Conservation (phyloP, 2,329 filamentous ascomycete genomes). For the Taxawa tesnikishii region DNA sequence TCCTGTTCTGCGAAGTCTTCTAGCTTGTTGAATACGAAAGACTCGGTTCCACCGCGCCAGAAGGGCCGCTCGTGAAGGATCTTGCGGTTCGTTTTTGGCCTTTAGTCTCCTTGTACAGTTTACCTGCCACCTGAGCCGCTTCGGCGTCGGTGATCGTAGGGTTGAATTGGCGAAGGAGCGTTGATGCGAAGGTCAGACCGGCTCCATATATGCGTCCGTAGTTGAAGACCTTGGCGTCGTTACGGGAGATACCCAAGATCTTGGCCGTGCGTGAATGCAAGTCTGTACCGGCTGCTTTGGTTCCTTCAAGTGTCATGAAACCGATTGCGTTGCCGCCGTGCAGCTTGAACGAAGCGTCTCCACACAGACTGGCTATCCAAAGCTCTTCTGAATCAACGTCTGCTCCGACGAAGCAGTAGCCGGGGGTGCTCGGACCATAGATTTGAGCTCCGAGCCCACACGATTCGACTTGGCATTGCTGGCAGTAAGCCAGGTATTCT, state of each 20-base stretch:
- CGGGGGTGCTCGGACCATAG: slow-evolving; percentile 89
- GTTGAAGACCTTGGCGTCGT: slow-evolving; percentile 96
- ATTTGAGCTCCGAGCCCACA: slow-evolving; percentile 91
- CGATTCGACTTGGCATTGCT: slow-evolving; percentile 95
- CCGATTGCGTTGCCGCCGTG: slow-evolving; percentile 96
- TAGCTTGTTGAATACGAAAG: slow-evolving; percentile 94
- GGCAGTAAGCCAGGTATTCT: slow-evolving; percentile 96
- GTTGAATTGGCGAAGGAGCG: slow-evolving; percentile 86
- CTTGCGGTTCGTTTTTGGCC: slow-evolving; percentile 73
- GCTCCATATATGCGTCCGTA: slow-evolving; percentile 99
- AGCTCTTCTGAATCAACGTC: slow-evolving; percentile 96
- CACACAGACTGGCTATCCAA: slow-evolving; percentile 93
- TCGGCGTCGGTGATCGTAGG: slow-evolving; percentile 67
- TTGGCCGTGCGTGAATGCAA: slow-evolving; percentile 85
- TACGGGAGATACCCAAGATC: slow-evolving; percentile 87
- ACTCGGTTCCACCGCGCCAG: slow-evolving; percentile 94
- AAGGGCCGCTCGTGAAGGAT: slow-evolving; percentile 62
- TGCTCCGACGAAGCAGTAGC: slow-evolving; percentile 88
- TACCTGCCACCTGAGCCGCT: slow-evolving; percentile 62
- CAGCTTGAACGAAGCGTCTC: slow-evolving; percentile 86
- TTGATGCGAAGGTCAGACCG: slow-evolving; percentile 83
- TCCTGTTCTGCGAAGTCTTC: slow-evolving; percentile 98
- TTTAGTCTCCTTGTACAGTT: slow-evolving; percentile 81
- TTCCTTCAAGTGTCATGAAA: slow-evolving; percentile 97
- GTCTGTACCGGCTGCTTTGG: slow-evolving; percentile 87